Evolutionary conservation across 345 rosid species (phyloP), one percentile per base, ranked within the genome.

Genomic region (Ceriops zippeliana): DNA sequence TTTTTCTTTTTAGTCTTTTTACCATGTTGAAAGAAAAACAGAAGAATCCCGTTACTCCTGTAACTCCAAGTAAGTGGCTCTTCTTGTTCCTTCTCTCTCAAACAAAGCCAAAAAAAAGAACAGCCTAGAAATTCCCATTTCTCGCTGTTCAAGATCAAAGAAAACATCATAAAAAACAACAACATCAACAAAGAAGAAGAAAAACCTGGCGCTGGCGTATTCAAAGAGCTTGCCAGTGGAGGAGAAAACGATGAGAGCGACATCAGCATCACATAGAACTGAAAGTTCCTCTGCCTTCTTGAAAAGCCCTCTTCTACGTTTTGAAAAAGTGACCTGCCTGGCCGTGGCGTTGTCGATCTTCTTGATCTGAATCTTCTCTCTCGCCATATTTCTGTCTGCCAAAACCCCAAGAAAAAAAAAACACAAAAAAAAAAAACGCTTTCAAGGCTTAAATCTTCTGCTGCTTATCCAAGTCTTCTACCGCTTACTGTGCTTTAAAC

Each of bases 301-400:
- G 53, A 73, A 60, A 26, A 73, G 66, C 16, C 76, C 76, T 66
- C 70, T 73, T 51, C 76, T 28, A 16, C 76, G 66, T 66, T 73
- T 73, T 5, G 76, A 73, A 58, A 73, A 73, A 1, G 76, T 73
- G 20, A 73, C 76, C 19, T 73, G 76, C 59, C 76, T 66, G 1
- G 76, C 76, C 2, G 70, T 66, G 5, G 62, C 65, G 71, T 73
- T 73, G 27, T 73, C 71, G 42, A 73, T 73, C 71, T 66, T 73
- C 70, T 37, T 73, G 70, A 73, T 73, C 76, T 73, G 76, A 73
- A 73, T 73, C 71, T 61, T 73, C 46, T 73, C 76, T 73, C 76
- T 66, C 1, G 76, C 70, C 76, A 73, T 68, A 3, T 19, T 20
- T 17, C 9, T 28, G 24, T 17, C 21, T 7, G 49, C 22, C 6